Evolutionary conservation across 768 basidiomycete genomes (phyloP), one percentile per base, ranked within the genome.

Genomic region (Boletales sp.): DNA sequence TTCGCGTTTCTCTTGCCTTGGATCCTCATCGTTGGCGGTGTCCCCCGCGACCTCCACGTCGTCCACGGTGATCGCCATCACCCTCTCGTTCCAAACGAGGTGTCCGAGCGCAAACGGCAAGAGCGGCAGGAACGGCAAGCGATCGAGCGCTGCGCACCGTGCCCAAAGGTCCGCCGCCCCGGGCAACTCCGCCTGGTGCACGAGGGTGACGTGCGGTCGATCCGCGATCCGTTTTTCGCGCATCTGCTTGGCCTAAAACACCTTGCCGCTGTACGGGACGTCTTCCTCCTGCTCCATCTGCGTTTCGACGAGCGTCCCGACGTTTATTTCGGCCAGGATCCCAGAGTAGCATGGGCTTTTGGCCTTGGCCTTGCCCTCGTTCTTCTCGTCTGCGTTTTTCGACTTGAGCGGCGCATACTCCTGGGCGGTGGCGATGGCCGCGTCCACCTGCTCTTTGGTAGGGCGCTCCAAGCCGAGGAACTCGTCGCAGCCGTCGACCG

Each of bases 121-220:
- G 47, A 80, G 52, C 1, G 85, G 83, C 12, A 80, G 74, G 0
- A 49, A 39, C 8, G 57, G 50, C 31, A 60, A 48, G 32, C 4
- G 53, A n/a, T 52, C 50, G 8, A 68, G 43, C 8, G 27, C 39
- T 1, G 29, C 8, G 36, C 66, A 68, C 18, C 45, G 62, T 11
- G 70, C 63, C 84, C 84, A 86, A 9, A 83, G 62, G 31, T 55
- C 60, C 27, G 48, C 34, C 8, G 68, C 60, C 62, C 61, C 40
- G 0, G 69, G 66, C 6, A 76, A 67, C n/a, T 67, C 50, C 18
- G 82, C 83, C 54, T 66, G 64, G 67, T 99, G 97, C 29, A 86
- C 85, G 51, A 99, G 72, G 2, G 95, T 98, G 48, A 97, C 75
- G 68, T 98, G 97, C 1, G 94, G 92, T 4, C 77, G 69, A 36